A percentile compares a stretch with the other conserved stretches of the same genome.
These are phyloP conservation scores for Rhytidiadelphus loreus DNA, from an alignment of 225 moss, liverwort and hornwort species.

Conservation along the genomic window DNA sequence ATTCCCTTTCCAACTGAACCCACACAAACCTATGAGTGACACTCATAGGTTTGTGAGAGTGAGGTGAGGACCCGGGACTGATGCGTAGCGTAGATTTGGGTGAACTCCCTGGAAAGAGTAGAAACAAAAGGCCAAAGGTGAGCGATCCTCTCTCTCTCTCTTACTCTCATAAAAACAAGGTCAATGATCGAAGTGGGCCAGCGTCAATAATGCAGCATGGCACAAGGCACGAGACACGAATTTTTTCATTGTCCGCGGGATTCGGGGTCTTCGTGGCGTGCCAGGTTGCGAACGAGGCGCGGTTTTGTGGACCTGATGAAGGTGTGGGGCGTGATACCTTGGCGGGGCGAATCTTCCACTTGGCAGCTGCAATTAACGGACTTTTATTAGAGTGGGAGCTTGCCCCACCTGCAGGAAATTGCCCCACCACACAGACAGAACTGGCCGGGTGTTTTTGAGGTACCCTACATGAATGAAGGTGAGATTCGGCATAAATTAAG, in stretches of 20 bases:
- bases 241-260: neutral
- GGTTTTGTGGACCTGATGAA: neutral
- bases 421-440: neutral
- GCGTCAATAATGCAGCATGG: slow-evolving; percentile 19
- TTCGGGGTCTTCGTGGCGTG: neutral
- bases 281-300: neutral
- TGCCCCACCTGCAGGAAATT: neutral
- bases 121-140: neutral
- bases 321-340: neutral
- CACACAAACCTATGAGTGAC: neutral
- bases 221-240: neutral
- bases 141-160: too few relatives aligned
- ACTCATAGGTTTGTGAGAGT: too few relatives aligned
- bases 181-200: neutral
- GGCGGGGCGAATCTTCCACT: neutral
- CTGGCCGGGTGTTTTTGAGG: too few relatives aligned
- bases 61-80: neutral
- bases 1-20: neutral
- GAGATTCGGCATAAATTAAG: too few relatives aligned
- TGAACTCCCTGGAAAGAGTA: neutral
- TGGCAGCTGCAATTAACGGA: neutral
- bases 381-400: neutral
- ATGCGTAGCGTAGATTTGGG: neutral
- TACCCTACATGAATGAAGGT: too few relatives aligned
- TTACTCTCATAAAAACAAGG: neutral